Percentiles rank a stretch among this genome's conserved stretches.
phyloP scores from a whole-genome alignment of 2,329 filamentous ascomycete species.

The Arthrinium puccinioides region DNA sequence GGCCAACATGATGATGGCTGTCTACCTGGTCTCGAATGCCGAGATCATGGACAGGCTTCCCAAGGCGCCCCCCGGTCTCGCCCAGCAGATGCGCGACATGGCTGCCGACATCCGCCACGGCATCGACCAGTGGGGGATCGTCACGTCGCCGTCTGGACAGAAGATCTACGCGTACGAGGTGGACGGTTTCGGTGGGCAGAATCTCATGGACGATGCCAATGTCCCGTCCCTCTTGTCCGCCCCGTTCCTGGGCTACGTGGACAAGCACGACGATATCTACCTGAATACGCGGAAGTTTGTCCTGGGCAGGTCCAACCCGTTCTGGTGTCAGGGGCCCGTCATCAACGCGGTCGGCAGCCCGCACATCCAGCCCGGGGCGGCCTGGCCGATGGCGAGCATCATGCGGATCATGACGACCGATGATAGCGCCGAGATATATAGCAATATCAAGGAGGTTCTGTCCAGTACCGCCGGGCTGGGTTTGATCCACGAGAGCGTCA shows the following conservation, averaged over 20 bases:
- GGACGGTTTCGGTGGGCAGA: slow-evolving; percentile 54
- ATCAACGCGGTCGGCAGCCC: slow-evolving; percentile 46
- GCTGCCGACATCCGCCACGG: slow-evolving; percentile 55
- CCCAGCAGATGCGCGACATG: slow-evolving; percentile 41
- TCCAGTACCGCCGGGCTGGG: slow-evolving; percentile 25
- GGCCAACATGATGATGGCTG: slow-evolving; percentile 64
- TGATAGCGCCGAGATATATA: slow-evolving; percentile 24
- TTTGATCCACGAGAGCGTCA: slow-evolving; percentile 34
- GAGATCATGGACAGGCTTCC: slow-evolving; percentile 22
- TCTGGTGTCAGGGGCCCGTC: slow-evolving; percentile 52
- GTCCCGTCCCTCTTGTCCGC: slow-evolving; percentile 50
- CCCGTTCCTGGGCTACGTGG: slow-evolving; percentile 46
- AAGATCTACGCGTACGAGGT: slow-evolving; percentile 62
- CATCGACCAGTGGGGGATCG: slow-evolving; percentile 47
- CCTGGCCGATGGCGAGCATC: slow-evolving; percentile 84
- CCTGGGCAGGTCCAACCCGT: slow-evolving; percentile 64
- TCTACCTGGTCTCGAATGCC: slow-evolving; percentile 39
- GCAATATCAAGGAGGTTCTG: slow-evolving; percentile 23
- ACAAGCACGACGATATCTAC: slow-evolving; percentile 49
- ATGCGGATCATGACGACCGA: slow-evolving; percentile 65
- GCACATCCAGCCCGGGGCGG: slow-evolving; percentile 55
- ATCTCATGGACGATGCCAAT: slow-evolving; percentile 56
- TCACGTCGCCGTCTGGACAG: slow-evolving; percentile 52
- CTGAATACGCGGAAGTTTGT: slow-evolving; percentile 72
- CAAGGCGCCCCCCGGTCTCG: slow-evolving; percentile 24